Evolutionary conservation across 1,139 yeast species (phyloP).

Genomic region (Lodderomyces orthopsilosis): DNA sequence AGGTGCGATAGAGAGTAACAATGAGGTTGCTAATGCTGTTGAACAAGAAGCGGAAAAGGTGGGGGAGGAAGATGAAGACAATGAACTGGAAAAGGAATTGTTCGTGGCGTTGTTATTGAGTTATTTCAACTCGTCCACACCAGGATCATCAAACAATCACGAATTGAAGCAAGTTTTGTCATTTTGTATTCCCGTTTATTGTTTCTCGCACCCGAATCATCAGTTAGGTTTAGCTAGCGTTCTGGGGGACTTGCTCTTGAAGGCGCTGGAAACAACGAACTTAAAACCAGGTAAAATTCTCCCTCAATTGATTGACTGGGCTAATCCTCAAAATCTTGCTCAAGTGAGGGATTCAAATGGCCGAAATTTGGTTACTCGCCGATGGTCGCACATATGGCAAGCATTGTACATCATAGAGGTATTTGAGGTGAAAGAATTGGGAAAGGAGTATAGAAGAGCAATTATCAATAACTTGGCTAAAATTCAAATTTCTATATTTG

Average conservation of each 20-base stretch:
- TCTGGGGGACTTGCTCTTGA: constrained; percentile 63
- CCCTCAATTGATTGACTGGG: constrained; percentile 81
- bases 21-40: neutral
- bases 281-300: constrained; percentile 58
- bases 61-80: constrained; percentile 17
- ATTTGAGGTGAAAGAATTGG: constrained; percentile 23
- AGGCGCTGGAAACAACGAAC: constrained; percentile 45
- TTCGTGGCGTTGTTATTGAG: constrained; percentile 70
- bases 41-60: constrained; percentile 2
- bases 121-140: constrained; percentile 66
- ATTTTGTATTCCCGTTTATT: constrained; percentile 87
- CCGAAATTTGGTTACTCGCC: constrained; percentile 22
- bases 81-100: constrained; percentile 39
- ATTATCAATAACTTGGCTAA: constrained; percentile 54
- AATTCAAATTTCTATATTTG: constrained; percentile 36
- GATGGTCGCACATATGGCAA: constrained; percentile 54
- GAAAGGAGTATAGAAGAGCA: constrained; percentile 53
- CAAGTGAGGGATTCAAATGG: constrained; percentile 28
- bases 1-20: neutral
- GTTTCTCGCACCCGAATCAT: constrained; percentile 73
- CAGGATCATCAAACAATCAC: constrained; percentile 59
- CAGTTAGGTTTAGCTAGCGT: constrained; percentile 66
- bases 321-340: constrained; percentile 74
- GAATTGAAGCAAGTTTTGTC: constrained; percentile 78
- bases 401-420: constrained; percentile 54